Evolutionary conservation across 1,284 basidiomycete genomes (phyloP), one percentile per base, ranked within the genome.

Genomic region (Ustilago cynodontis): DNA sequence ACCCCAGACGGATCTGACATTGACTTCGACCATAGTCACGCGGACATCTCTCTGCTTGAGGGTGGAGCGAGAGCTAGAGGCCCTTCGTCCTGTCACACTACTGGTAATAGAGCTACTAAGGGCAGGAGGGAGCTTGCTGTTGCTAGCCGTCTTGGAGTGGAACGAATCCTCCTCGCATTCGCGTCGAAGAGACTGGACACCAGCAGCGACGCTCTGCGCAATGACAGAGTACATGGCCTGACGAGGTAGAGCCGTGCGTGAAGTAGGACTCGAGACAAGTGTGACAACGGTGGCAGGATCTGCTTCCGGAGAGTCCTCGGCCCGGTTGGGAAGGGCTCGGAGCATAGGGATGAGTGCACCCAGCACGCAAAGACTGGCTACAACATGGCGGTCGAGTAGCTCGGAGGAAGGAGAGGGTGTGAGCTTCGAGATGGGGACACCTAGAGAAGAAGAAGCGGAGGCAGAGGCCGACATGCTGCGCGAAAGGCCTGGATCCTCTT

Each of bases 321-420:
- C 52, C 7, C 79, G 65, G 24, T 77, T 75, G 3, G 78, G 77
- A 57, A 75, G 37, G 2, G 71, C 56, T n/a, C 65, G 62, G 20
- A 82, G 58, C 58, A 82, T 62, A 6, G 75, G 73, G 1, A 79
- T 52, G 10, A 81, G 62, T 24, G 77, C 68, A 14, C 72, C 69
- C 22, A 83, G 62, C 10, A 68, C 68, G 49, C 75, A 78, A 16
- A 83, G 65, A 51, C 80, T 76, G 33, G 75, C 61, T 16, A 79
- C 69, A 35, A 83, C 79, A 49, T 82, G 82, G 29, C 63, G 64
- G 31, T 76, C 71, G 43, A 82, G 74, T 37, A 75, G 72, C 55
- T 71, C 67, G 33, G 65, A 73, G 10, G 62, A 64, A 13, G 50
- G 70, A 9, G 71, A 69, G 24, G 71, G 75, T 7, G 61, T 37